Evolutionary conservation across 2,329 filamentous ascomycete genomes (phyloP).

Genomic region (Talaromyces albobiverticillius): DNA sequence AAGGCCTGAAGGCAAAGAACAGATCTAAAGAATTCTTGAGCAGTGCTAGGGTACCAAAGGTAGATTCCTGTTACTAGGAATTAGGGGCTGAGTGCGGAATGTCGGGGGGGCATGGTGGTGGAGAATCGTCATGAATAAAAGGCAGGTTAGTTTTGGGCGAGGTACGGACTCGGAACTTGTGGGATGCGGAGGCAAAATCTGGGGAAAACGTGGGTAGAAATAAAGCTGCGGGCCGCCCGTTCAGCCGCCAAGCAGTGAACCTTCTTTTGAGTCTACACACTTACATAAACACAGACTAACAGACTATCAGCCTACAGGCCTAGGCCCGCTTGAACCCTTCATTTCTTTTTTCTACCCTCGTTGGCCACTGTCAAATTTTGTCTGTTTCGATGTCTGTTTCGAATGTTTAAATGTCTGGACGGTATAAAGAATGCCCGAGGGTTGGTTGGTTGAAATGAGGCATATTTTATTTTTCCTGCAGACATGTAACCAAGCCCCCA

Average conservation of each 20-base stretch:
- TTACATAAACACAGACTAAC: too few species aligned
- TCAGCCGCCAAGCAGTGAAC: background rate
- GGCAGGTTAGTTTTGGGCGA: background rate
- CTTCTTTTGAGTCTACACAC: background rate
- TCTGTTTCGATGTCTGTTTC: too few species aligned
- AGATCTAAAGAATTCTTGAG: too few species aligned
- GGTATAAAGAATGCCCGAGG: too few species aligned
- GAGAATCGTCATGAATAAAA: background rate
- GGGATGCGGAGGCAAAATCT: constrained; percentile 11
- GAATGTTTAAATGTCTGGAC: too few species aligned
- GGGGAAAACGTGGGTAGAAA: constrained; percentile 13
- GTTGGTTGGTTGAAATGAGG: background rate
- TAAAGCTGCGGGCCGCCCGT: background rate
- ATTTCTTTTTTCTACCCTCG: background rate
- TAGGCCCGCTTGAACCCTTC: background rate
- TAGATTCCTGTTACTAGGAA: background rate
- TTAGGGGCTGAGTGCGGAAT: constrained; percentile 4
- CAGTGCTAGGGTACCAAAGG: background rate
- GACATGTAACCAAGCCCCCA: background rate
- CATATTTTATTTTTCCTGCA: background rate
- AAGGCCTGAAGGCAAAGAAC: background rate
- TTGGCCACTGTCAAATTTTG: background rate
- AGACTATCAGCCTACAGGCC: too few species aligned
- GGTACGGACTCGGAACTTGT: background rate
- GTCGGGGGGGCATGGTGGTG: constrained; percentile 8